Evolutionary conservation across 345 rosid genomes (phyloP).

Genomic region (Luvunga scandens): DNA sequence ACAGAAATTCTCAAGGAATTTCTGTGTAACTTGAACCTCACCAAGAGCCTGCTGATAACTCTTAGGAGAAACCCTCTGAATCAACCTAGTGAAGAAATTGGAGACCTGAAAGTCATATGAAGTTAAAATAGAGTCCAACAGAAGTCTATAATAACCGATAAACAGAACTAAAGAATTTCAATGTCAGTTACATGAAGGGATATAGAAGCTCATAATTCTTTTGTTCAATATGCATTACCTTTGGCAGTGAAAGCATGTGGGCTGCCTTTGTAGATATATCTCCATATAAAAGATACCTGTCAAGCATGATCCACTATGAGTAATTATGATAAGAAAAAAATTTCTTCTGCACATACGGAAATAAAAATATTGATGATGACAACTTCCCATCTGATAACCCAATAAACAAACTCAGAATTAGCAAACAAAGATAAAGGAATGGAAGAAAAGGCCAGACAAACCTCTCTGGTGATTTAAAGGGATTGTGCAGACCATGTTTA

Average conservation of each 20-base stretch:
- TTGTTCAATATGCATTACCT: conserved; percentile 41
- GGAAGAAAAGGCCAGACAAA: conserved; percentile 24
- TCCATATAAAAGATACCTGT: conserved; percentile 89
- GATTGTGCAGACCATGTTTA: conserved; percentile 95
- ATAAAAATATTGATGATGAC: neutral
- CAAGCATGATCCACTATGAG: conserved; percentile 1
- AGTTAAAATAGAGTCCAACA: neutral
- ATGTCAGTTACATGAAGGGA: conserved; percentile 6
- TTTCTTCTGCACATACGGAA: neutral
- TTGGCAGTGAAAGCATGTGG: conserved; percentile 79
- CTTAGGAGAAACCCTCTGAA: conserved; percentile 94
- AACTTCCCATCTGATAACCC: neutral
- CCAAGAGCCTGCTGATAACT: conserved; percentile 92
- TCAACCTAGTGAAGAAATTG: conserved; percentile 78
- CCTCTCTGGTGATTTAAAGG: conserved; percentile 97
- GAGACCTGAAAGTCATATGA: conserved; percentile 55
- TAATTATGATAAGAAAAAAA: neutral
- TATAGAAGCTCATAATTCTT: neutral
- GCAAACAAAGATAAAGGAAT: neutral
- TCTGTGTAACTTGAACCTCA: conserved; percentile 82
- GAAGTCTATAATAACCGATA: neutral
- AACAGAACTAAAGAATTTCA: neutral
- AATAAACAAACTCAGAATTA: neutral
- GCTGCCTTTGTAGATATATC: conserved; percentile 86
- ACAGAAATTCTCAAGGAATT: conserved; percentile 86